Evolutionary conservation across 805 yeast genomes (phyloP).

Genomic region (Kodamaea jinghongensis): DNA sequence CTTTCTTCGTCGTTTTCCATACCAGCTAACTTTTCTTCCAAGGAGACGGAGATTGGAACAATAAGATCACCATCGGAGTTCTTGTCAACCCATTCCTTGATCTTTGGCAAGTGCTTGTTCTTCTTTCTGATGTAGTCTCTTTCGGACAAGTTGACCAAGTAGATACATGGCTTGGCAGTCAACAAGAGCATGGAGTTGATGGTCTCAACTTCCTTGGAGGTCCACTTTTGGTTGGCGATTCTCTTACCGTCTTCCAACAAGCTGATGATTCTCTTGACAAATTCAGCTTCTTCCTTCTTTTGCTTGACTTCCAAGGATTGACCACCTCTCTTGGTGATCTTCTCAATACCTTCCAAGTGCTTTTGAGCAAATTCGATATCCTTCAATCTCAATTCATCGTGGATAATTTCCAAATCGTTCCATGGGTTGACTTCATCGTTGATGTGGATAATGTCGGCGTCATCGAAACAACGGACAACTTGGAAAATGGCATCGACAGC

Average conservation of each 20-base stretch:
- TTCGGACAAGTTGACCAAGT: conserved; percentile 86
- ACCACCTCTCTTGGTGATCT: conserved; percentile 82
- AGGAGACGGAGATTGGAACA: conserved; percentile 88
- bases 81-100: conserved; percentile 87
- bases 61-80: conserved; percentile 82
- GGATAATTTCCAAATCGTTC: conserved; percentile 89
- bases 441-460: conserved; percentile 95
- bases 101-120: conserved; percentile 79
- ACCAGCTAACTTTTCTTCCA: conserved; percentile 87
- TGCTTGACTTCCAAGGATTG: conserved; percentile 86
- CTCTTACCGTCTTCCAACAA: conserved; percentile 82
- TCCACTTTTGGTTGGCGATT: conserved; percentile 85
- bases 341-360: conserved; percentile 72
- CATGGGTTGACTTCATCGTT: conserved; percentile 91
- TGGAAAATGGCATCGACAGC: conserved; percentile 98
- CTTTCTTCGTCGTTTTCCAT: conserved; percentile 84
- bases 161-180: conserved; percentile 94
- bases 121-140: conserved; percentile 82
- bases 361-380: conserved; percentile 93
- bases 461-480: conserved; percentile 96
- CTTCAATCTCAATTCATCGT: conserved; percentile 88
- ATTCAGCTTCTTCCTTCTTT: conserved; percentile 79
- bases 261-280: conserved; percentile 70
- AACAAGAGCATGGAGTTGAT: conserved; percentile 83
- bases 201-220: conserved; percentile 84